Percentiles rank a stretch among this genome's conserved stretches.
phyloP scores from a whole-genome alignment of 495 filamentous ascomycete species.

The Neurospora cerealis region DNA sequence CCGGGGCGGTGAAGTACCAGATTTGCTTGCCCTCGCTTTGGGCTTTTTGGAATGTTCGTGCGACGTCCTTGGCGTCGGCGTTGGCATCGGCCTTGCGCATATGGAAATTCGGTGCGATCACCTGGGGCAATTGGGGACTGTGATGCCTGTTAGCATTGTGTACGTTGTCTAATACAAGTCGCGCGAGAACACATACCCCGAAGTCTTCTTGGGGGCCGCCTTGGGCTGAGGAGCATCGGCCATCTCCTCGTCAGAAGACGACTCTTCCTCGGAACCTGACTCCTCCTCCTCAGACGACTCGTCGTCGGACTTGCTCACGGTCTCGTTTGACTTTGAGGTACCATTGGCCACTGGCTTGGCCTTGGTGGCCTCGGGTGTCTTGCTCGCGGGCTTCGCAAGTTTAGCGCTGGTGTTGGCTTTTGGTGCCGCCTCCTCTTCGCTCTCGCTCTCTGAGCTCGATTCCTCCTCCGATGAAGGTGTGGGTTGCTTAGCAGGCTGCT shows the following conservation, averaged over 20 bases:
- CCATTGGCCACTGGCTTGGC: slow-evolving; percentile 1
- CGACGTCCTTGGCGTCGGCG: slow-evolving; percentile 28
- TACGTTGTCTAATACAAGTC: no score
- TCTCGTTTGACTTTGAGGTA: slow-evolving; percentile 10
- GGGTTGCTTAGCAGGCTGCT: background rate
- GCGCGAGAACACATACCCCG: slow-evolving; percentile 8
- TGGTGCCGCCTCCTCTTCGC: slow-evolving; percentile 13
- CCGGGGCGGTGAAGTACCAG: slow-evolving; percentile 42
- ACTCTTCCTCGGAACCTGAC: background rate
- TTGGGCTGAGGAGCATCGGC: slow-evolving; percentile 8
- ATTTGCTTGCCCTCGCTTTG: slow-evolving; percentile 39
- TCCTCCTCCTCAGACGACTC: slow-evolving; percentile 5
- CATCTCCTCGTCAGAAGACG: slow-evolving; percentile 15
- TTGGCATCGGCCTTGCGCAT: slow-evolving; percentile 21
- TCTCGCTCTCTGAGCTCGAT: slow-evolving; percentile 7
- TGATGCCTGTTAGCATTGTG: slow-evolving; percentile 9
- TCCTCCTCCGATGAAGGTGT: slow-evolving; percentile 9
- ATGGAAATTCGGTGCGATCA: slow-evolving; percentile 19
- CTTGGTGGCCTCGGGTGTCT: background rate
- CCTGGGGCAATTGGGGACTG: slow-evolving; percentile 7
- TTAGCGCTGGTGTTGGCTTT: slow-evolving; percentile 7
- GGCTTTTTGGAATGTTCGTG: slow-evolving; percentile 29
- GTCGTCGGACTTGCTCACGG: slow-evolving; percentile 18
- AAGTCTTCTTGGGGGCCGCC: slow-evolving; percentile 16
- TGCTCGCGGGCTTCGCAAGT: slow-evolving; percentile 1